Evolutionary conservation across 2,329 filamentous ascomycete species (phyloP).

Genomic region (Claviceps humidiphila): DNA sequence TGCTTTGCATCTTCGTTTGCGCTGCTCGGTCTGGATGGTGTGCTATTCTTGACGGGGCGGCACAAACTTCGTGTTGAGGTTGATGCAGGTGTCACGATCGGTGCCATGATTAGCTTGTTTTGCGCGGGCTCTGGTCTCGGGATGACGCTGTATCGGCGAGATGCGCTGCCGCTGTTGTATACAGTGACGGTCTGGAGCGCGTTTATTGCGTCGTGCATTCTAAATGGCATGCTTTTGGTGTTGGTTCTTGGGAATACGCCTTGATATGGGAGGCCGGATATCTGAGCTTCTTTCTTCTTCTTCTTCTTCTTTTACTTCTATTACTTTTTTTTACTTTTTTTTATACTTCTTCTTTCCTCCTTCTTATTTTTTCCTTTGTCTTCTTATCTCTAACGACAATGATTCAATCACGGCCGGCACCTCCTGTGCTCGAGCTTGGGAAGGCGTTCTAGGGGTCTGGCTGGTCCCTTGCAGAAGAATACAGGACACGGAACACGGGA

Average conservation of each 20-base stretch:
- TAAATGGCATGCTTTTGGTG: constrained; percentile 31
- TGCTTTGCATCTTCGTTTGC: constrained; percentile 47
- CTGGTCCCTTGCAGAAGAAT: too few relatives aligned
- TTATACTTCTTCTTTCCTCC: not conserved
- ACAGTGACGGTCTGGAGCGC: constrained; percentile 26
- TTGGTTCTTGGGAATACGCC: constrained; percentile 26
- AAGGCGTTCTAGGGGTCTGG: too few relatives aligned
- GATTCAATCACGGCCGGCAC: too few relatives aligned
- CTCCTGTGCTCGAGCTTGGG: too few relatives aligned
- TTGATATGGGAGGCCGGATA: constrained; percentile 9
- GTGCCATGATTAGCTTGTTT: constrained; percentile 52
- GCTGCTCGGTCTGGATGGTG: constrained; percentile 49
- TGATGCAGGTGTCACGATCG: constrained; percentile 57
- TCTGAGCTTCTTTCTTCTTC: not conserved
- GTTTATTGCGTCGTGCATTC: constrained; percentile 25
- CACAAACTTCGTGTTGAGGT: constrained; percentile 58
- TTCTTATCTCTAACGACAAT: not conserved
- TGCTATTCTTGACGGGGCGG: constrained; percentile 55
- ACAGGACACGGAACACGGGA: too few relatives aligned
- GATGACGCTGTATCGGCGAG: constrained; percentile 40
- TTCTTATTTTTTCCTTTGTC: not conserved
- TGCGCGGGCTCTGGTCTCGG: constrained; percentile 49
- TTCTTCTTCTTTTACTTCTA: not conserved
- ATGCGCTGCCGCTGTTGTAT: constrained; percentile 28
- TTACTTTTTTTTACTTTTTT: not conserved